These are phyloP conservation scores for Bimuria novae-zelandiae DNA, from an alignment of 2,329 filamentous ascomycete species.

Conservation along the genomic window DNA sequence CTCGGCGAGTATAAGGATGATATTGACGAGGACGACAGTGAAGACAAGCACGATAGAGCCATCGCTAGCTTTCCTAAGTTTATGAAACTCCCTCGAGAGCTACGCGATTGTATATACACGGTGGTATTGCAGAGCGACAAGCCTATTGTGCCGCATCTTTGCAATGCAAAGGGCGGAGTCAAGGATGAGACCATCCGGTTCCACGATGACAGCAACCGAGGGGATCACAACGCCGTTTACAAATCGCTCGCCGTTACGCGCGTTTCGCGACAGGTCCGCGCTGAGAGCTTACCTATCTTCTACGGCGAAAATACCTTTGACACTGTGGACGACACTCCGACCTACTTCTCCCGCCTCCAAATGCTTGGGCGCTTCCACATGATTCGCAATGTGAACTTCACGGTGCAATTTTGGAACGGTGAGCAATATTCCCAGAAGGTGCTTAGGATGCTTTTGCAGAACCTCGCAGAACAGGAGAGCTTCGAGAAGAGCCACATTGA, in stretches of 20 bases:
- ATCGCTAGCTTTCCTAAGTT: constrained; percentile 16
- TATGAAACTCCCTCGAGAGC: constrained; percentile 20
- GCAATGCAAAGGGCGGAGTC: constrained; percentile 6
- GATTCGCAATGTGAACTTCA: constrained; percentile 23
- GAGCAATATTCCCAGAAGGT: constrained; percentile 1
- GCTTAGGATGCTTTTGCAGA: constrained; percentile 15
- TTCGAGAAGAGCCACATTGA: constrained; percentile 10
- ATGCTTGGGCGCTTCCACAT: constrained; percentile 24
- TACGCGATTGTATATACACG: constrained; percentile 23
- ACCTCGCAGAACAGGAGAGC: constrained; percentile 14
- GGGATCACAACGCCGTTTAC: constrained; percentile 11
- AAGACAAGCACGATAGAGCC: too few species aligned
- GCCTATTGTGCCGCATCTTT: constrained; percentile 22
- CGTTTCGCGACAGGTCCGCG: constrained; percentile 21
- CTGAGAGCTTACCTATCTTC: constrained; percentile 24
- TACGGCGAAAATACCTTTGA: constrained; percentile 27
- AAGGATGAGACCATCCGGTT: constrained; percentile 15
- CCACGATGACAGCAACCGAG: constrained; percentile 19
- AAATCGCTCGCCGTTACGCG: constrained; percentile 15
- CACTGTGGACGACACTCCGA: constrained; percentile 17
- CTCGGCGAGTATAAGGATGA: too few species aligned
- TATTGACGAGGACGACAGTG: too few species aligned
- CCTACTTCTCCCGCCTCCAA: constrained; percentile 25
- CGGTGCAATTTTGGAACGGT: constrained; percentile 7
- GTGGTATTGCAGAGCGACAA: constrained; percentile 11